These are phyloP conservation scores for Paecilomyces sp. DNA, from an alignment of 2,329 filamentous ascomycete genomes.

Conservation along the genomic window DNA sequence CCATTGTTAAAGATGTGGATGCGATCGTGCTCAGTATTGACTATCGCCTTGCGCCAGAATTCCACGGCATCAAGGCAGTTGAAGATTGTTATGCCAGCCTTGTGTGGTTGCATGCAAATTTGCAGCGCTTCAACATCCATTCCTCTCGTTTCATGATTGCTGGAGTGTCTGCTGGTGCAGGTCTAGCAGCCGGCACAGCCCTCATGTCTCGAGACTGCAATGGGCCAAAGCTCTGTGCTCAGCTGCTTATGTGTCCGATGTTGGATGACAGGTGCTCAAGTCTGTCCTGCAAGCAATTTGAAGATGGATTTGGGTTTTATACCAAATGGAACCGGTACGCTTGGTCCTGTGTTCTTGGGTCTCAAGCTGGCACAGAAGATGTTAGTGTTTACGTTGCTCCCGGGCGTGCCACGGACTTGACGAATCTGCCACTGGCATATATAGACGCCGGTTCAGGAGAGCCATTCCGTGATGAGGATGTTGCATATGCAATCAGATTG, in stretches of 20 bases:
- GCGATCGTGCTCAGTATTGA: background rate
- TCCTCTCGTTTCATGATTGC: background rate
- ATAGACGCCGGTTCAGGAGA: conserved; percentile 6
- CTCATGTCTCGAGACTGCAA: conserved; percentile 2
- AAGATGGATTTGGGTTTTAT: conserved; percentile 1
- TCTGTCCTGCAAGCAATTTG: background rate
- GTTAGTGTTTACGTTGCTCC: background rate
- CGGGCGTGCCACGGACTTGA: background rate
- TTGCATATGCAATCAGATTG: conserved; percentile 2
- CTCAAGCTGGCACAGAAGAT: background rate
- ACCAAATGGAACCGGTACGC: background rate
- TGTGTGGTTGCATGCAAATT: background rate
- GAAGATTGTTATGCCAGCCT: conserved; percentile 2
- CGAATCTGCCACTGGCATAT: conserved; percentile 2
- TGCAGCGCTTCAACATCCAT: background rate
- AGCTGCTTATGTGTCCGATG: conserved; percentile 5
- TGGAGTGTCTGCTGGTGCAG: background rate
- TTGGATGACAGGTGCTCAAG: conserved; percentile 3
- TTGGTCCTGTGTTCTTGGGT: background rate
- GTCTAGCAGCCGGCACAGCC: background rate
- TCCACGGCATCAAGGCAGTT: background rate
- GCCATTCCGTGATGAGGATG: conserved; percentile 1
- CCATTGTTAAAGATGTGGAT: background rate
- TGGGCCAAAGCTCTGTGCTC: background rate
- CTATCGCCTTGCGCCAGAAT: conserved; percentile 6